phyloP scores from a whole-genome alignment of 2,329 filamentous ascomycete genomes.

The Diaporthe vaccinii region DNA sequence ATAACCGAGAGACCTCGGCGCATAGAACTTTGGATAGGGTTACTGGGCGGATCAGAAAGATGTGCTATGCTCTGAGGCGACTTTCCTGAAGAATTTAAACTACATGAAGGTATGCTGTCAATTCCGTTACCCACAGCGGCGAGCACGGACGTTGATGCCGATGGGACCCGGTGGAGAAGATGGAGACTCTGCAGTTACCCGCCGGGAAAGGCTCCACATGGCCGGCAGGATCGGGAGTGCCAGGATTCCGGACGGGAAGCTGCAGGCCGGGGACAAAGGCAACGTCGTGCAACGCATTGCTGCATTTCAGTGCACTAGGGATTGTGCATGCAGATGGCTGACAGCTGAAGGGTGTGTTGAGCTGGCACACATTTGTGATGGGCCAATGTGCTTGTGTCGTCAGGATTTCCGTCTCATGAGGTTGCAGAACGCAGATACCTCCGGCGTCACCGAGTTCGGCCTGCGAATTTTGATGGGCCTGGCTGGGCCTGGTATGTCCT shows the following conservation, averaged over 20 bases:
- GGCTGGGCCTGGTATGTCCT: not conserved
- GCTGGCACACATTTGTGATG: not conserved
- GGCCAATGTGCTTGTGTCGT: not conserved
- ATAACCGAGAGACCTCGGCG: not conserved
- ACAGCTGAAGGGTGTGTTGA: not conserved
- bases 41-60: not conserved
- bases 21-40: not conserved
- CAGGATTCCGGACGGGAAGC: slow-evolving; percentile 7
- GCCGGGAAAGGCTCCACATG: not conserved
- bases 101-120: not conserved
- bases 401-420: not conserved
- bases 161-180: slow-evolving; percentile 9
- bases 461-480: not conserved
- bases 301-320: not conserved
- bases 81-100: not conserved
- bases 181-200: slow-evolving; percentile 10
- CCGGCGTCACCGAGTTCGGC: slow-evolving; percentile 19
- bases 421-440: not conserved
- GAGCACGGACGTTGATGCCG: not conserved
- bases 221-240: slow-evolving; percentile 15
- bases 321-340: not conserved
- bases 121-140: not conserved
- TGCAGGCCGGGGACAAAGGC: slow-evolving; percentile 12
- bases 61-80: not conserved
- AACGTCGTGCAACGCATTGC: slow-evolving; percentile 1